Evolutionary conservation across 2,329 filamentous ascomycete species (phyloP).

Genomic region (Colletotrichum echinochloae): DNA sequence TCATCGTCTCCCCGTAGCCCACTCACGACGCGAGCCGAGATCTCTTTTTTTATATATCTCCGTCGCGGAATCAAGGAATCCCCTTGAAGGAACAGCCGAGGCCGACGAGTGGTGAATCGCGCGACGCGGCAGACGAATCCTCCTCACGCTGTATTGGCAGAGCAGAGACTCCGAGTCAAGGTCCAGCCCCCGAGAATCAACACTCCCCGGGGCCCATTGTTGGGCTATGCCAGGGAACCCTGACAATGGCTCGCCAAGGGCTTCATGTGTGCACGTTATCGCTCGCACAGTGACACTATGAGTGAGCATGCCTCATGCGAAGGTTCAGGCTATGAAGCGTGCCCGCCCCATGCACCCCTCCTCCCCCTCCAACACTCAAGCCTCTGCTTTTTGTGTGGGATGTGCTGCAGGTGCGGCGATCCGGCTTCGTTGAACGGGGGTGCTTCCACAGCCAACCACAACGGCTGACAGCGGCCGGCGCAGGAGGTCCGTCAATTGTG

Average conservation of each 20-base stretch:
- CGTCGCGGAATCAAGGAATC: constrained; percentile 6
- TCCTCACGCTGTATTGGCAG: neutral
- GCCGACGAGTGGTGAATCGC: neutral
- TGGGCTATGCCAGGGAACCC: neutral
- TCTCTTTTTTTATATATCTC: constrained; percentile 5
- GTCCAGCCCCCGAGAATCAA: neutral
- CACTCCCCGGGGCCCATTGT: neutral
- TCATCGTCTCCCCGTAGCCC: neutral
- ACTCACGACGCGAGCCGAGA: neutral
- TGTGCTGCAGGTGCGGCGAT: constrained; percentile 32
- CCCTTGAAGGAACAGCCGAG: neutral
- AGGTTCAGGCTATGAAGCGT: constrained; percentile 4
- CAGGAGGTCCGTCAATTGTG: neutral
- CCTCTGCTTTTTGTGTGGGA: constrained; percentile 21
- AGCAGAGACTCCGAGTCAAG: neutral
- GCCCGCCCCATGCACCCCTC: constrained; percentile 4
- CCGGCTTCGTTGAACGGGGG: constrained; percentile 19
- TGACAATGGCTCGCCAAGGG: neutral
- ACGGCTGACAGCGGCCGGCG: neutral
- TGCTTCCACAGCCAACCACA: constrained; percentile 3
- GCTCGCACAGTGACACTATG: neutral
- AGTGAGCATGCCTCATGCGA: neutral
- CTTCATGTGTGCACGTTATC: constrained; percentile 5
- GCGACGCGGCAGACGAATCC: neutral
- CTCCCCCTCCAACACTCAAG: constrained; percentile 21